Base-by-base conservation (phyloP, 257 asterid species). In the Capsicum rhomboideum region DNA sequence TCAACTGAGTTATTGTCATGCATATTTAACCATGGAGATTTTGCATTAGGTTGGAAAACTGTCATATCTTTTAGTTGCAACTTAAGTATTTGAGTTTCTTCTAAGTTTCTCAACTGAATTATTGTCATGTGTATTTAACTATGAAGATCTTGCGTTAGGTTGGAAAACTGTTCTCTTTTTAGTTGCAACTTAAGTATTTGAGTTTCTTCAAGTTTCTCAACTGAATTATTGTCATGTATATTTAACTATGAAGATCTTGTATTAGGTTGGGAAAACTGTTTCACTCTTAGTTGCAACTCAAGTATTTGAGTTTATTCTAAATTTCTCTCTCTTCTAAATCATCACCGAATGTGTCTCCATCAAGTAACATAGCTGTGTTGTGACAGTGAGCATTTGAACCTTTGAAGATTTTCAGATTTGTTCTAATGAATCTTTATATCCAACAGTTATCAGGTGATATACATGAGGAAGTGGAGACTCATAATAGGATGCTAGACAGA, bases 391-490 rank as follows among this genome's bases (percentile, higher is more conserved):
- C 29, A 1, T 79, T 42, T 40, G 16, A 69, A 21, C 50, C 44
- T 23, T 23, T 20, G 52, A 80, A 75, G 54, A 50, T 75, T 16
- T 54, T 84, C 10, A 55, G 82, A 80, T 49, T 72, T 68, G 42
- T 54, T 29, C n/a, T 56, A 29, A 55, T 67, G 46, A 64, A 68
- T 68, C 56, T 72, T 52, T 67, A 23, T 59, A 11, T 54, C 54
- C 64, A 53, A 84, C 91, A 94, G 99, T 61, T 96, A 87, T 91
- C 98, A 52, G 99, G 98, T 82, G 99, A 96, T 86, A 89, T 96
- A 86, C 90, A 96, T 2, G 99, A 94, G 89, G 99, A 96, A 90
- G 99, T 94, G 80, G 98, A 96, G 75, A 74, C 88, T 79, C 99
- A 95, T 85, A 95, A 94, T 82, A 91, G 80, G 56, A 87, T 93